Percentiles rank a stretch among this genome's conserved stretches.
phyloP scores from a whole-genome alignment of 148 eudicot species.

The Nepenthes mirabilis region DNA sequence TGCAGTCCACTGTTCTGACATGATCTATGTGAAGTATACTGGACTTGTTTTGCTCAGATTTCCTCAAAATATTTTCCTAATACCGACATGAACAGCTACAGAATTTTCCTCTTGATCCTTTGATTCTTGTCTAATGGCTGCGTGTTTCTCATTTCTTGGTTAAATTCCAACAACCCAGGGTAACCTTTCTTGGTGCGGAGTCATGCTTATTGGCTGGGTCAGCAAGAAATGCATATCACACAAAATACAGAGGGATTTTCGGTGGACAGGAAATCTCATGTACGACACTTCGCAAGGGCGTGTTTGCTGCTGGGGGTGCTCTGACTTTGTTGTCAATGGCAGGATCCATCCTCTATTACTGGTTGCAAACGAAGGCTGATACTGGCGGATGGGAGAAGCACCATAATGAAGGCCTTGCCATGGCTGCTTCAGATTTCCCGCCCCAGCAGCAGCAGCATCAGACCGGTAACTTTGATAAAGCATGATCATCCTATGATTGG shows the following conservation, averaged over 20 bases:
- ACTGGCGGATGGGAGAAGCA: slow-evolving; percentile 93
- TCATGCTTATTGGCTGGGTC: slow-evolving; percentile 87
- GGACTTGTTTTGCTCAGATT: too few species aligned
- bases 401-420: slow-evolving; percentile 69
- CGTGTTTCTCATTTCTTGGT: slow-evolving; percentile 1
- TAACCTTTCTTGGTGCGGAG: slow-evolving; percentile 82
- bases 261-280: slow-evolving; percentile 44
- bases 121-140: background rate
- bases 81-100: too few species aligned
- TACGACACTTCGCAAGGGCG: slow-evolving; percentile 85
- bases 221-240: slow-evolving; percentile 88
- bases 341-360: slow-evolving; percentile 65
- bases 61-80: too few species aligned
- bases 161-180: slow-evolving; percentile 35
- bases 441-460: background rate
- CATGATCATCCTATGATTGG: background rate
- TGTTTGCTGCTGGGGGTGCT: slow-evolving; percentile 88
- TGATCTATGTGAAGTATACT: too few species aligned
- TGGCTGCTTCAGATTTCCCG: slow-evolving; percentile 24
- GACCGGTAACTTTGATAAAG: too few species aligned
- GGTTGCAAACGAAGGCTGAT: slow-evolving; percentile 78
- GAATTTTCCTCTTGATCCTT: background rate
- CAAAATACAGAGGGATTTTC: slow-evolving; percentile 57
- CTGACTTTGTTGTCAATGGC: slow-evolving; percentile 60
- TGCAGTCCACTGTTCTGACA: too few species aligned